Percentiles rank a stretch among this genome's conserved stretches.
These are phyloP conservation scores for Pyrenophora tritici-repentis DNA, from an alignment of 2,329 filamentous ascomycete species.

Conservation along the genomic window DNA sequence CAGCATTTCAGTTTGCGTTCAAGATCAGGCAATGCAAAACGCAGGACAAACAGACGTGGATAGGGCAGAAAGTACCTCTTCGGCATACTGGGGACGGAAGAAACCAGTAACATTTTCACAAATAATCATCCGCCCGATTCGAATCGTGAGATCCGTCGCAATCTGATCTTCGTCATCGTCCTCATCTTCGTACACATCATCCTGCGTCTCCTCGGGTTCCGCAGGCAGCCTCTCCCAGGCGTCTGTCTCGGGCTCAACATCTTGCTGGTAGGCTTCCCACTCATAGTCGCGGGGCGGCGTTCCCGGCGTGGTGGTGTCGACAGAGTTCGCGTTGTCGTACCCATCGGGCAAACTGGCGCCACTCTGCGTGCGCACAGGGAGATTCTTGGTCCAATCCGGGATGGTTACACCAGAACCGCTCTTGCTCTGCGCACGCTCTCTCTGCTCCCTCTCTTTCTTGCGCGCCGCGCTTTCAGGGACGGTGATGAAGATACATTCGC, in stretches of 20 bases:
- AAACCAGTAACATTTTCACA: constrained; percentile 48
- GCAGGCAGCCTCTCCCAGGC: constrained; percentile 45
- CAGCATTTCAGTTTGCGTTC: constrained; percentile 32
- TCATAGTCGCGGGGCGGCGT: constrained; percentile 48
- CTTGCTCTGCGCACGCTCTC: constrained; percentile 35
- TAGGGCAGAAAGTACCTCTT: constrained; percentile 43
- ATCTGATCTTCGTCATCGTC: constrained; percentile 48
- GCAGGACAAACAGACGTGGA: constrained; percentile 13
- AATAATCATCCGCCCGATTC: constrained; percentile 48
- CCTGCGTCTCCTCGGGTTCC: constrained; percentile 44
- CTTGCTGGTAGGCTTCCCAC: constrained; percentile 48
- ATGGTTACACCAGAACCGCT: constrained; percentile 34
- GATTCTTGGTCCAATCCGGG: constrained; percentile 45
- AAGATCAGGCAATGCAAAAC: constrained; percentile 3
- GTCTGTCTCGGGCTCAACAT: constrained; percentile 45
- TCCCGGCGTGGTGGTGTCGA: constrained; percentile 43
- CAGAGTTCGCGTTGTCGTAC: constrained; percentile 36
- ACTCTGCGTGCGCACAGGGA: constrained; percentile 41
- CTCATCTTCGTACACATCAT: constrained; percentile 47
- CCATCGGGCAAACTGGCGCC: constrained; percentile 32
- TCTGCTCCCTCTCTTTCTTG: constrained; percentile 45
- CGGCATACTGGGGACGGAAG: constrained; percentile 47
- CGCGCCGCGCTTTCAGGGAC: constrained; percentile 46
- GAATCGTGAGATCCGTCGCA: constrained; percentile 46
- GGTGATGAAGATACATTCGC: constrained; percentile 48